Evolutionary conservation across 2,329 filamentous ascomycete genomes (phyloP).

Genomic region (Hymenotorrendiella dingleyae): DNA sequence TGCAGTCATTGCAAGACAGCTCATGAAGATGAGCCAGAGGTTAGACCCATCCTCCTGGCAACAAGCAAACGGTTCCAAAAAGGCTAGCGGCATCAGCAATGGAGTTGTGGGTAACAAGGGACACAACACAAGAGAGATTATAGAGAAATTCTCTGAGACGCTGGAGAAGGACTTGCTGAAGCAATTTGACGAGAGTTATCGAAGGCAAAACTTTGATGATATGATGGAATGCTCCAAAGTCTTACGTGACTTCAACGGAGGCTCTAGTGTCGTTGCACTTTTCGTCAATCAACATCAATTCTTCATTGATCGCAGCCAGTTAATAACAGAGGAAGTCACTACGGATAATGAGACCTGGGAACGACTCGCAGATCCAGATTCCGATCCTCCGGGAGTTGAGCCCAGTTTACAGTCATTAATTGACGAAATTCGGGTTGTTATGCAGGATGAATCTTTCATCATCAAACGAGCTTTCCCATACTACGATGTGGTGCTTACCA

Average conservation of each 20-base stretch:
- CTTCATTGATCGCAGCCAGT: slow-evolving; percentile 92
- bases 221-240: slow-evolving; percentile 98
- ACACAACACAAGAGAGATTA: slow-evolving; percentile 72
- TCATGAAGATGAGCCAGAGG: slow-evolving; percentile 89
- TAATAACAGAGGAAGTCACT: slow-evolving; percentile 66
- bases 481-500: slow-evolving; percentile 86
- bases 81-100: slow-evolving; percentile 42
- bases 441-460: slow-evolving; percentile 95
- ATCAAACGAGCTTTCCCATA: slow-evolving; percentile 96
- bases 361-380: slow-evolving; percentile 85
- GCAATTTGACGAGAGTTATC: slow-evolving; percentile 96
- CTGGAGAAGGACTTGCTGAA: slow-evolving; percentile 91
- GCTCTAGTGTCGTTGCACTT: slow-evolving; percentile 86
- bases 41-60: slow-evolving; percentile 74
- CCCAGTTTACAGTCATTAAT: slow-evolving; percentile 85
- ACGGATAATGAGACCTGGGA: slow-evolving; percentile 69
- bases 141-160: slow-evolving; percentile 95
- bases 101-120: slow-evolving; percentile 38
- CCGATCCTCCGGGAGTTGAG: slow-evolving; percentile 85
- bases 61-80: slow-evolving; percentile 48
- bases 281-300: slow-evolving; percentile 99
- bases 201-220: slow-evolving; percentile 90
- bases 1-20: slow-evolving; percentile 85
- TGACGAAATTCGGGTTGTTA: slow-evolving; percentile 90
- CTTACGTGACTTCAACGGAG: slow-evolving; percentile 91